These are phyloP conservation scores for Sporobolomyces roseus DNA, from an alignment of 768 basidiomycete genomes.

Conservation along the genomic window DNA sequence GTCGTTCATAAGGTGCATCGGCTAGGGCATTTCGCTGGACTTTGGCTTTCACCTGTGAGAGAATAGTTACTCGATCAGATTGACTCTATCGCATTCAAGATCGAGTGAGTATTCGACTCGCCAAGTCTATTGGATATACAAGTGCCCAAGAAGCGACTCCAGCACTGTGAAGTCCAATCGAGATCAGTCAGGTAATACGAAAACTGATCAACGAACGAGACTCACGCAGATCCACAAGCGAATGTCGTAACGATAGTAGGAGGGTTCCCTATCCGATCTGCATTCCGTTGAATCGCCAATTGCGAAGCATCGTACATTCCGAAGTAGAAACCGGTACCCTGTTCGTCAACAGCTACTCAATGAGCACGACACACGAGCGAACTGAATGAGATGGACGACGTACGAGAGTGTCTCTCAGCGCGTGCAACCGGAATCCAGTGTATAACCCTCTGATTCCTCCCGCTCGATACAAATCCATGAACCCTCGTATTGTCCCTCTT, in stretches of 20 bases:
- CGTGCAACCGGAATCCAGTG: conserved; percentile 42
- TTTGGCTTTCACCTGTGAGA: conserved; percentile 43
- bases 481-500: conserved; percentile 39
- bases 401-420: conserved; percentile 41
- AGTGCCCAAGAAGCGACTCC: conserved; percentile 41
- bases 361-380: neutral
- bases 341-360: neutral
- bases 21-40: conserved; percentile 44
- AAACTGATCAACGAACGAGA: neutral
- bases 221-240: conserved; percentile 37
- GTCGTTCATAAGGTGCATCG: conserved; percentile 28
- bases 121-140: conserved; percentile 31
- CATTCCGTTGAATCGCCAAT: conserved; percentile 15
- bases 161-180: neutral
- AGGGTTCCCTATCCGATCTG: conserved; percentile 19
- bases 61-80: too few species aligned
- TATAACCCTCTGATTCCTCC: conserved; percentile 43
- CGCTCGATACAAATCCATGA: conserved; percentile 34
- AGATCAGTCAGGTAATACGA: neutral
- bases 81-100: too few species aligned
- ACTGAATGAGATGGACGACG: neutral
- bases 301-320: conserved; percentile 45
- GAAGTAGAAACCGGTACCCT: conserved; percentile 46
- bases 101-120: too few species aligned
- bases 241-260: conserved; percentile 36